Percentiles rank a stretch among this genome's conserved stretches.
Conservation (phyloP, 208 protist genomes). For the Naegleria fowleri region DNA sequence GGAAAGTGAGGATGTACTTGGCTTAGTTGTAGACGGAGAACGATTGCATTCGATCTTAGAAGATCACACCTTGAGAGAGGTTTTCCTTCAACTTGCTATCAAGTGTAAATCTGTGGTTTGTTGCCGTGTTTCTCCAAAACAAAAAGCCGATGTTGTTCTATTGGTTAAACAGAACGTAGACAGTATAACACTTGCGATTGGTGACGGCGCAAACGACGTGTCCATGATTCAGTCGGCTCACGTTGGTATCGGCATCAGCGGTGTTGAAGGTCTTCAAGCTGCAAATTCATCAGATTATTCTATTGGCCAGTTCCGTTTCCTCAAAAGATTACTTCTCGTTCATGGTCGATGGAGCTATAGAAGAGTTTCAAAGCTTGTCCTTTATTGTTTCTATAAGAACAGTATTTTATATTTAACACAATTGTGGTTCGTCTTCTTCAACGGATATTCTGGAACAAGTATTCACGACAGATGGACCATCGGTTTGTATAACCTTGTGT, state of each 20-base stretch:
- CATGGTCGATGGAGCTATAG: slow-evolving; percentile 87
- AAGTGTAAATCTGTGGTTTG: slow-evolving; percentile 59
- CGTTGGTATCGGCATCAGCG: slow-evolving; percentile 85
- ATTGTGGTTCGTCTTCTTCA: slow-evolving; percentile 78
- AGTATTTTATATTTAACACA: slow-evolving; percentile 72
- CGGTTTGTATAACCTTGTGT: slow-evolving; percentile 75
- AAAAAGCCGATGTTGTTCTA: slow-evolving; percentile 64
- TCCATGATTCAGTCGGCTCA: slow-evolving; percentile 81
- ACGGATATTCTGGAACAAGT: slow-evolving; percentile 76
- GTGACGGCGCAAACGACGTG: slow-evolving; percentile 69
- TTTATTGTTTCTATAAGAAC: slow-evolving; percentile 96
- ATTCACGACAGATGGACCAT: slow-evolving; percentile 76
- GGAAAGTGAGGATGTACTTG: slow-evolving; percentile 49
- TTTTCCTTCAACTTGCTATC: not conserved
- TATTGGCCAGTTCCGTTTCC: slow-evolving; percentile 83
- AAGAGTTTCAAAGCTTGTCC: slow-evolving; percentile 78
- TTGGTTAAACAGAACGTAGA: slow-evolving; percentile 57
- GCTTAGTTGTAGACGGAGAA: slow-evolving; percentile 48
- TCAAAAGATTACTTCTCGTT: slow-evolving; percentile 78
- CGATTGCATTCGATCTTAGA: not conserved
- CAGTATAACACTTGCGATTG: slow-evolving; percentile 59
- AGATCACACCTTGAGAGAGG: not conserved
- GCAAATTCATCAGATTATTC: slow-evolving; percentile 84
- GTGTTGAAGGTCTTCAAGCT: slow-evolving; percentile 86
- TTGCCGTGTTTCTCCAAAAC: slow-evolving; percentile 68